Conservation (phyloP, 2,329 filamentous ascomycete species). For the Claviceps pazoutovae region DNA sequence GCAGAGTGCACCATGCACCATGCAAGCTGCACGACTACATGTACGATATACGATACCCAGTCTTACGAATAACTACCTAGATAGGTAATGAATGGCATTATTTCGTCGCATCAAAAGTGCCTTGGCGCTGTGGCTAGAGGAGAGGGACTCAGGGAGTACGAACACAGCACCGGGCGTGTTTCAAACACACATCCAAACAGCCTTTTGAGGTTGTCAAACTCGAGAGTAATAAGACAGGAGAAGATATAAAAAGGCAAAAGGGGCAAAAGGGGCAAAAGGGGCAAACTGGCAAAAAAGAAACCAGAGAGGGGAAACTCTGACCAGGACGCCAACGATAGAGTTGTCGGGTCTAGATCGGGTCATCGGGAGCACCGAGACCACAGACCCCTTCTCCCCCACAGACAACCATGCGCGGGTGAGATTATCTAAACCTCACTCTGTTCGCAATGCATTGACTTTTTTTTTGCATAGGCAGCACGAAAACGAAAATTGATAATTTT, state of each 20-base stretch:
- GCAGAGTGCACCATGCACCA: not conserved
- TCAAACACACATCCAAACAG: not conserved
- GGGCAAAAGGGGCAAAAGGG: not conserved
- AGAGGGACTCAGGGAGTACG: not conserved
- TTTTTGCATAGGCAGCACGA: too few relatives aligned
- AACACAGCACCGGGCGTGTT: not conserved
- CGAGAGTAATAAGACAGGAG: not conserved
- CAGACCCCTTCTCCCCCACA: too few relatives aligned
- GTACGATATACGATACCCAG: too few relatives aligned
- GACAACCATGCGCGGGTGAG: too few relatives aligned
- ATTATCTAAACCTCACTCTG: too few relatives aligned
- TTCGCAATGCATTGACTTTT: too few relatives aligned
- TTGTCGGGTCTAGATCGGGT: not conserved
- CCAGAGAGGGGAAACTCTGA: not conserved
- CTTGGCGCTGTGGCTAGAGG: not conserved
- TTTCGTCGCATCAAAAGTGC: too few relatives aligned
- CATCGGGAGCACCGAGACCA: not conserved
- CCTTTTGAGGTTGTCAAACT: not conserved
- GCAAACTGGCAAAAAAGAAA: not conserved
- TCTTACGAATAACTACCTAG: too few relatives aligned
- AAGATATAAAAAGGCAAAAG: not conserved
- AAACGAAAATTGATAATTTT: too few relatives aligned
- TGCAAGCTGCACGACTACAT: too few relatives aligned
- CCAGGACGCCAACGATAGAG: not conserved
- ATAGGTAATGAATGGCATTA: too few relatives aligned